Evolutionary conservation across 345 rosid species (phyloP), one percentile per base, ranked within the genome.

Genomic region (Rubroshorea leprosula): DNA sequence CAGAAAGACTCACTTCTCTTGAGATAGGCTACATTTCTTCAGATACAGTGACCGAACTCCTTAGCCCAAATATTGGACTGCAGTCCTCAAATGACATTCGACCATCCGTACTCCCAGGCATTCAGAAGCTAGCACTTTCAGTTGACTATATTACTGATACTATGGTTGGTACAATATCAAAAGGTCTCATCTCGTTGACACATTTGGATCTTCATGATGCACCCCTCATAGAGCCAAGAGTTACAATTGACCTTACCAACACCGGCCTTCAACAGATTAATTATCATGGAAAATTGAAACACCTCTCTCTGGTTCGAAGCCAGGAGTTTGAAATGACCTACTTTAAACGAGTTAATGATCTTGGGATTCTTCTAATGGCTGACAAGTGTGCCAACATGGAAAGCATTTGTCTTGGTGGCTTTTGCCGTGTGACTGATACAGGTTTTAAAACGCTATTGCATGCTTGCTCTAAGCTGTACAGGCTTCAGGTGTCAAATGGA

Each of bases 161-260:
- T 25, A 71, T 92, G 78, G 82, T 88, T 21, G 66, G 81, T 58
- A 76, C 87, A 26, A 83, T 92, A 68, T 92, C 95, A 3, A 76
- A 60, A 26, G 86, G 83, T 57, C 93, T 92, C 0, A 2, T 41
- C 4, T 81, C 82, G 8, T 64, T 92, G 60, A 81, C 89, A 60
- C 81, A 92, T 72, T 70, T 92, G 77, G 98, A 92, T 70, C 84
- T 92, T 62, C 88, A 82, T 60, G 98, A 92, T 71, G 83, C 90
- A 0, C 98, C 93, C 1, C 64, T 81, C 43, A 80, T 76, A 52
- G 89, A 88, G 69, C 96, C 89, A 20, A 73, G 80, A 23, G 52
- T 83, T 54, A 22, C 80, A 22, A 72, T 78, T 58, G 98, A 92
- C 64, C 93, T 92, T 20, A 86, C 98, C 17, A 88, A 89, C 72